Evolutionary conservation across 106 monocot species (phyloP), one percentile per base, ranked within the genome.

Genomic region (Apostasia shenzhenica): DNA sequence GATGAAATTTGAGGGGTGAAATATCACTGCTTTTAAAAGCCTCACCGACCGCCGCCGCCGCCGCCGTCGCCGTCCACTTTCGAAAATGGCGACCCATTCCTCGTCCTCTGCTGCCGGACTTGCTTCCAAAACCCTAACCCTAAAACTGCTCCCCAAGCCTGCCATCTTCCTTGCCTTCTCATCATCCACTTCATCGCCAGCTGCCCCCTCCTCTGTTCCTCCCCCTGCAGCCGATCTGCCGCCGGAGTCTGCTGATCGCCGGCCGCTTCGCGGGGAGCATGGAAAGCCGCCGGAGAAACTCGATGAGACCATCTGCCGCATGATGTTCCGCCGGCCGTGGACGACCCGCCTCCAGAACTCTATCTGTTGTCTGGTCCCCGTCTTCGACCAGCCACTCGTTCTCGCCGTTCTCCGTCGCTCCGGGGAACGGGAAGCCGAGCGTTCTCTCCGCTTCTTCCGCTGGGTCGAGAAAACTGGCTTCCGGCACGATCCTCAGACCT

Each of bases 261-360:
- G 39, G 10, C 47, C 63, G 3, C 67, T 40, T 54, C 60, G 59
- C 53, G 67, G 57, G 44, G 49, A 53, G 49, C 53, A 26, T 63
- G 71, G 67, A 44, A 68, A 46, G 9, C 7, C 61, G 1, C 9
- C 14, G 8, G 47, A 41, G 26, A 26, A 46, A 8, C 85, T 83
- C 43, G 77, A 83, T 63, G 78, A 83, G 57, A 76, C 81, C 6
- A 87, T 99, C 44, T 77, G 85, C 75, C 45, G 72, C 52, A 93
- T 99, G 85, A 90, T 99, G 83, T 48, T 77, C 6, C 74, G 61
- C 52, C 89, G 99, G 2, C 87, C 85, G 1, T 99, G 99, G 99
- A 99, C 99, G 40, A 93, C 93, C 57, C 92, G 93, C 56, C 92
- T 99, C 73, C 85, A 99, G 87, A 93, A 90, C 75, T 90, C 99